Base-by-base conservation (phyloP, 257 asterid genomes). In the Rubia yunnanensis region DNA sequence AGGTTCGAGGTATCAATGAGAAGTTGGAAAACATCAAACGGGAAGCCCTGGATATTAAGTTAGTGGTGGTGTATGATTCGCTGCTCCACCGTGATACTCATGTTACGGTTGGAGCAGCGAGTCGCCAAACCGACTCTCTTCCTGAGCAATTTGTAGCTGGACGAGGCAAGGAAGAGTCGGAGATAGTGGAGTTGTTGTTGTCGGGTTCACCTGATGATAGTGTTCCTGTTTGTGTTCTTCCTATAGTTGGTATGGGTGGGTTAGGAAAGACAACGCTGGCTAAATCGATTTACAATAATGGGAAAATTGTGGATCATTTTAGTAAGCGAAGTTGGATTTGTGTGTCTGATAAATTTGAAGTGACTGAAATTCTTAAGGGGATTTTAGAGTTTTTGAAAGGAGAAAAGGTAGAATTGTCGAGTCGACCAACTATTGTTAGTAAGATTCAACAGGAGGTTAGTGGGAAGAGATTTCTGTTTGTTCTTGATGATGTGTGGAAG, bases 401-500 rank as follows among this genome's bases (percentile, higher is more conserved):
- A 15, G 44, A 6, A 7, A 31, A 31, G 44, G 20, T 30, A 5
- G 63, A 30, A 28, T 0, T 58, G 44, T 58, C 63, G 3, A 5
- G 44, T 30, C 63, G 20, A 18, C 41, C 30, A 15, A 41, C 6
- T 58, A 58, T 31, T 5, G 63, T 58, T 18, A 26, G 10, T 14
- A 14, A 17, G 9, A 58, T 58, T 18, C 44, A 20, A 17, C 15
- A 58, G n/a, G 63, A 30, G 20, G 14, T 58, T 58, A 22, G 4
- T 17, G 46, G 64, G 3, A 18, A 31, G 36, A 59, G 26, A 22
- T 59, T 15, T 59, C 17, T 59, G 7, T 31, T 59, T 17, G 44
- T 59, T 31, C 44, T 59, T 3, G 64, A 59, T 32, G 64, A 59
- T 31, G 46, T 59, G 3, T 59, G 64, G 46, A 59, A 59, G 15